Evolutionary conservation across 257 asterid species (phyloP).

Genomic region (Penstemon eatonii): DNA sequence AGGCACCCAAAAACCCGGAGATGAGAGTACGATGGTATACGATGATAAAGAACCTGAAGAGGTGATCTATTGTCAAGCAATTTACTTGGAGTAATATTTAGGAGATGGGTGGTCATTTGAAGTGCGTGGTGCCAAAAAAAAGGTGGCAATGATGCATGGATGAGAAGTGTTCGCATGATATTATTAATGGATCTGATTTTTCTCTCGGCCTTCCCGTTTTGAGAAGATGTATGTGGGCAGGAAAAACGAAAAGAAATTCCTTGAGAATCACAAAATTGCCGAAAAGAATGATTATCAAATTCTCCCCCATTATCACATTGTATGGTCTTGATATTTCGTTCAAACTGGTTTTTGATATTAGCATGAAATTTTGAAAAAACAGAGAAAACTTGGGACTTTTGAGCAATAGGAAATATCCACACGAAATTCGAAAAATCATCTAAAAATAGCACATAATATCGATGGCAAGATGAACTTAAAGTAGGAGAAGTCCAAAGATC

Average conservation of each 20-base stretch:
- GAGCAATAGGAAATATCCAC: conserved; percentile 3
- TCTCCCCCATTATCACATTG: background rate
- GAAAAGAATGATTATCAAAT: background rate
- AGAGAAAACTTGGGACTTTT: conserved; percentile 3
- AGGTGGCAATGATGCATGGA: background rate
- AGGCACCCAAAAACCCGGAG: background rate
- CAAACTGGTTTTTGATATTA: background rate
- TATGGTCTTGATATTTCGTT: background rate
- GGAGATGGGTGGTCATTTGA: background rate
- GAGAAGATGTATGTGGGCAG: conserved; percentile 14
- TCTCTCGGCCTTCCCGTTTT: conserved; percentile 22
- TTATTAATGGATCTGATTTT: background rate
- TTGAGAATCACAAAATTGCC: background rate
- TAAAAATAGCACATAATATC: conserved; percentile 19
- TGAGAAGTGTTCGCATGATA: background rate
- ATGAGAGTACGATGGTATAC: too few species aligned
- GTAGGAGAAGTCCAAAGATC: conserved; percentile 24
- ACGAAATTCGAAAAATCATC: conserved; percentile 16
- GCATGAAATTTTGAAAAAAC: background rate
- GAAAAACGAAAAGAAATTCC: conserved; percentile 3
- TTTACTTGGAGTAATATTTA: conserved; percentile 14
- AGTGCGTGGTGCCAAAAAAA: background rate
- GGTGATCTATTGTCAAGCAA: background rate
- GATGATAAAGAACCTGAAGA: conserved; percentile 6
- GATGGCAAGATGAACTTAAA: background rate